phyloP scores from a whole-genome alignment of 2,329 filamentous ascomycete genomes.

The Fusarium guadeloupense region DNA sequence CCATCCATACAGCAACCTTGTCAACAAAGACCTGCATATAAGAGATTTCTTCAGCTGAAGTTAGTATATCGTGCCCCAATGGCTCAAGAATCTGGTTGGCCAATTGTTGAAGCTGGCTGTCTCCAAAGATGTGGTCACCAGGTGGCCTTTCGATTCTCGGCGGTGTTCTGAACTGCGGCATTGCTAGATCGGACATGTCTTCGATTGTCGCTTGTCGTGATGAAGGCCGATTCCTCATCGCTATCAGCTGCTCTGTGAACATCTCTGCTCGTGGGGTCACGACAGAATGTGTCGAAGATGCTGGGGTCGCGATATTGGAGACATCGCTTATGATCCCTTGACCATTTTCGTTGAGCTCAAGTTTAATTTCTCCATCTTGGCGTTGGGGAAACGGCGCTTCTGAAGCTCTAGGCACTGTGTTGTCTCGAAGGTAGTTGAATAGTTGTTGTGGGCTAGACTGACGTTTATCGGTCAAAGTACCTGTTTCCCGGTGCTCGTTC shows the following conservation, averaged over 20 bases:
- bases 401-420: neutral
- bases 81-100: neutral
- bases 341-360: conserved; percentile 5
- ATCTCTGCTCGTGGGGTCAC: conserved; percentile 20
- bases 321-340: conserved; percentile 28
- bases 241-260: conserved; percentile 21
- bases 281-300: conserved; percentile 33
- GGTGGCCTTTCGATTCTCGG: conserved; percentile 3
- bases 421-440: neutral
- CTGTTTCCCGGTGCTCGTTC: neutral
- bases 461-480: neutral
- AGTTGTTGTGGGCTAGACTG: neutral
- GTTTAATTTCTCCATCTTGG: neutral
- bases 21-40: conserved; percentile 94
- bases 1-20: conserved; percentile 93
- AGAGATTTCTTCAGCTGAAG: conserved; percentile 79
- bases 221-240: conserved; percentile 17
- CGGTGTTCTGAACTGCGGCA: conserved; percentile 45
- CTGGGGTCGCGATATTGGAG: conserved; percentile 39
- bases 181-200: conserved; percentile 52
- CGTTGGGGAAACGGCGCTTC: neutral
- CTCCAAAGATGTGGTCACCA: conserved; percentile 6
- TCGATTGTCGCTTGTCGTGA: conserved; percentile 47
- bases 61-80: conserved; percentile 68
- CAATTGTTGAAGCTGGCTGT: conserved; percentile 2